Conservation (phyloP, 352 stramenopile genomes). For the Blastocystis hominis region DNA sequence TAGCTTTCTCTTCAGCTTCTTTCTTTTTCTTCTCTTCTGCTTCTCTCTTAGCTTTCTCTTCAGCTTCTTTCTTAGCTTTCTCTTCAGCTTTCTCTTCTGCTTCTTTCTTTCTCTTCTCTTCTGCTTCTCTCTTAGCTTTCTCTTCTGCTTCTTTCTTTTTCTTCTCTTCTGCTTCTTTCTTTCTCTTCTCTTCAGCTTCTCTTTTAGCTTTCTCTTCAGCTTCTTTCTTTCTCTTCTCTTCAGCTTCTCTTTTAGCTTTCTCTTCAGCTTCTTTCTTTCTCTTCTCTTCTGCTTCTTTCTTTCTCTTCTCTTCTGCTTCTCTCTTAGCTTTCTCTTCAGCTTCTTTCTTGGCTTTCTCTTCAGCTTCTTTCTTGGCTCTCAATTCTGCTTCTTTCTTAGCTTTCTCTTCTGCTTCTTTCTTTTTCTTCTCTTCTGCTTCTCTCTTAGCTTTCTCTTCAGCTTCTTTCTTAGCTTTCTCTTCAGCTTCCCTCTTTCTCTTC, state of each 20-base stretch:
- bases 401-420: background rate
- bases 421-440: background rate
- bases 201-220: background rate
- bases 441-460: background rate
- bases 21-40: background rate
- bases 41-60: background rate
- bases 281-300: slow-evolving; percentile 3
- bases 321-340: background rate
- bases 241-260: background rate
- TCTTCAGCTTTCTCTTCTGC: too few species aligned
- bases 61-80: background rate
- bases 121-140: background rate
- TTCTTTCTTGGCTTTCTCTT: background rate
- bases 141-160: background rate
- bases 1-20: background rate
- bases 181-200: background rate
- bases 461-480: background rate
- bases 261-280: background rate
- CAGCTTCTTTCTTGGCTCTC: background rate
- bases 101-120: background rate
- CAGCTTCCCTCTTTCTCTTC: background rate
- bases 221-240: slow-evolving; percentile 3
- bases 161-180: background rate
- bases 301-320: background rate
- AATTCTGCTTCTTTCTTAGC: background rate